These are phyloP conservation scores for Plantago coronopus DNA, from an alignment of 305 asterid species.

Conservation along the genomic window DNA sequence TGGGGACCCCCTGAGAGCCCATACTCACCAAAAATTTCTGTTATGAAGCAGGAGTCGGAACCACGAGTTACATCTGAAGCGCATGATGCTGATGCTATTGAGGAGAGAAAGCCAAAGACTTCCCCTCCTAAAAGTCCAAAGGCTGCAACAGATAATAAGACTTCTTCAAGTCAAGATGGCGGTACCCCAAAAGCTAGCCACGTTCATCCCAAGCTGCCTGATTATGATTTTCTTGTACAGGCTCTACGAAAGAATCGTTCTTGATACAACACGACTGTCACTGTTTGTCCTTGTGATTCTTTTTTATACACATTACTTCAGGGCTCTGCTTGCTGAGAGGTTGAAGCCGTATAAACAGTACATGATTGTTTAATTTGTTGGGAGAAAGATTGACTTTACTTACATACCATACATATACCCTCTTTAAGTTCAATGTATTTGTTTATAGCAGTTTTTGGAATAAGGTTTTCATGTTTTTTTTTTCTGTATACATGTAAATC, in stretches of 20 bases:
- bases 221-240: slow-evolving; percentile 61
- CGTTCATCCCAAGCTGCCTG: slow-evolving; percentile 98
- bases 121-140: slow-evolving; percentile 29
- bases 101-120: slow-evolving; percentile 25
- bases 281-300: slow-evolving; percentile 16
- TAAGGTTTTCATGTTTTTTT: background rate
- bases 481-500: background rate
- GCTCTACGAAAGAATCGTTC: slow-evolving; percentile 49
- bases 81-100: slow-evolving; percentile 18
- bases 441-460: background rate
- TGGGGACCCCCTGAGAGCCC: slow-evolving; percentile 30
- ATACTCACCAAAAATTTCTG: slow-evolving; percentile 21
- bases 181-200: slow-evolving; percentile 60
- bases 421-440: background rate
- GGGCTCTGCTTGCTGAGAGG: slow-evolving; percentile 13
- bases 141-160: slow-evolving; percentile 30
- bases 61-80: slow-evolving; percentile 5
- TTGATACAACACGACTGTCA: slow-evolving; percentile 19
- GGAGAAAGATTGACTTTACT: background rate
- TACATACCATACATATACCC: background rate
- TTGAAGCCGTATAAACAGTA: background rate
- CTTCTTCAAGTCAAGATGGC: slow-evolving; percentile 34
- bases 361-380: background rate
- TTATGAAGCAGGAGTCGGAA: slow-evolving; percentile 22
- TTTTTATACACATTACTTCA: slow-evolving; percentile 13